Percentiles rank a stretch among this genome's conserved stretches.
These are phyloP conservation scores for Quercus phellos DNA, from an alignment of 331 rosid species.

Conservation along the genomic window DNA sequence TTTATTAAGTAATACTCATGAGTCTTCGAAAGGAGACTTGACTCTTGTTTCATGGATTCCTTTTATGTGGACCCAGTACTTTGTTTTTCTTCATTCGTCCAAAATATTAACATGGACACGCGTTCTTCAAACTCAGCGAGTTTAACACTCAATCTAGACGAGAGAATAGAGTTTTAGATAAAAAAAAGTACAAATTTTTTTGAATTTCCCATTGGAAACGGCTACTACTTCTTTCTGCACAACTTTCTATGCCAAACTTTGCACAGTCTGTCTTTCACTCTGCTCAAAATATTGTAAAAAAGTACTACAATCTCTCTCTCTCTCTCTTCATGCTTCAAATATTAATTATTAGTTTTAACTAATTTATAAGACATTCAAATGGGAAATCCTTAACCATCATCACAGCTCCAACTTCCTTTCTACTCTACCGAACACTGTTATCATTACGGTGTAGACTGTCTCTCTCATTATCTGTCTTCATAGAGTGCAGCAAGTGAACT, in stretches of 20 bases:
- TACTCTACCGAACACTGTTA: constrained; percentile 16
- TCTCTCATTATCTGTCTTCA: not conserved
- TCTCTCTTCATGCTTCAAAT: constrained; percentile 41
- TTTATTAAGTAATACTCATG: too few species aligned
- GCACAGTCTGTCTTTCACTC: constrained; percentile 36
- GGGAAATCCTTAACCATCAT: constrained; percentile 18
- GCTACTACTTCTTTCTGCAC: constrained; percentile 33
- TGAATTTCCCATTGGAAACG: constrained; percentile 40
- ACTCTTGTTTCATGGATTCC: too few species aligned
- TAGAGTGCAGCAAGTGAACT: constrained; percentile 9
- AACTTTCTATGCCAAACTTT: constrained; percentile 36
- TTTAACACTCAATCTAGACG: not conserved
- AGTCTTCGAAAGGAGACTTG: too few species aligned
- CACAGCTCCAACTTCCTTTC: constrained; percentile 20
- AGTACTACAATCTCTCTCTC: not conserved
- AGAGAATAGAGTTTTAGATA: not conserved
- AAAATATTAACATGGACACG: not conserved
- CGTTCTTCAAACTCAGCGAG: not conserved
- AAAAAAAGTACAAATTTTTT: not conserved
- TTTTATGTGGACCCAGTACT: too few species aligned
- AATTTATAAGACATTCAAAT: not conserved
- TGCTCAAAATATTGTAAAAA: constrained; percentile 17
- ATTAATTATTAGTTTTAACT: constrained; percentile 30
- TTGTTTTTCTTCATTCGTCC: too few species aligned
- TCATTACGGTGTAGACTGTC: constrained; percentile 5